Base-by-base conservation (phyloP, 148 eudicot species). In the Vaccinium macrocarpon region DNA sequence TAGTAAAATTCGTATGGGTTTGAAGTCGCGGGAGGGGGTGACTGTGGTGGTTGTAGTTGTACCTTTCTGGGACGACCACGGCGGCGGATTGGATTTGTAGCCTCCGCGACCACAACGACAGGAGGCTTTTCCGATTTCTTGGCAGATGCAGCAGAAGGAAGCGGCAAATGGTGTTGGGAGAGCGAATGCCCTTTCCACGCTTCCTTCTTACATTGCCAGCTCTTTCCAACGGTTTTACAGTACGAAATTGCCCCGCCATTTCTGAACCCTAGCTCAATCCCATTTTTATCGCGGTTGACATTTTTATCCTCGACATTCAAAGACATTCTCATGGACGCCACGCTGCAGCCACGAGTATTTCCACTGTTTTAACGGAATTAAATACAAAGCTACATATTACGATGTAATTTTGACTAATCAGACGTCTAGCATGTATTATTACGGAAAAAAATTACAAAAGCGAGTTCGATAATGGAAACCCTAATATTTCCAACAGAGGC, bases 1-100 rank as follows among this genome's bases (percentile, higher is more conserved):
- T 92, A 92, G 84, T 91, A 94, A 59, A 84, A 91, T 42, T 90
- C 90, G 78, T 90, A 52, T 1, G 93, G 92, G 55, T 92, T 91
- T 0, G 79, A 48, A 9, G 85, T 62, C 12, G 88, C 13, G 19
- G 81, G 7, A 10, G 70, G 52, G 86, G 76, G 52, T 79, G 88
- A 23, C 35, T 84, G 68, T 8, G 38, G 38, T 27, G 12, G 38
- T 68, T 13, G 38, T 27, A 13, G 18, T 68, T 13, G 38, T 13
- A 13, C 73, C 29, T 68, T 68, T 68, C 18, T 68, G 16, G 73
- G 73, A 68, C 73, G 42, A 68, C 73, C 38, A 12, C 73, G 88
- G 59, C 86, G 83, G 81, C 74, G 42, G 55, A 53, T 14, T 1
- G 78, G 38, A 6, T 42, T 42, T 42, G 46, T 42, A 42, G 46